Percentiles rank a stretch among this genome's conserved stretches.
These are phyloP conservation scores for Fusarium sp. DNA, from an alignment of 2,329 filamentous ascomycete species.

Conservation along the genomic window DNA sequence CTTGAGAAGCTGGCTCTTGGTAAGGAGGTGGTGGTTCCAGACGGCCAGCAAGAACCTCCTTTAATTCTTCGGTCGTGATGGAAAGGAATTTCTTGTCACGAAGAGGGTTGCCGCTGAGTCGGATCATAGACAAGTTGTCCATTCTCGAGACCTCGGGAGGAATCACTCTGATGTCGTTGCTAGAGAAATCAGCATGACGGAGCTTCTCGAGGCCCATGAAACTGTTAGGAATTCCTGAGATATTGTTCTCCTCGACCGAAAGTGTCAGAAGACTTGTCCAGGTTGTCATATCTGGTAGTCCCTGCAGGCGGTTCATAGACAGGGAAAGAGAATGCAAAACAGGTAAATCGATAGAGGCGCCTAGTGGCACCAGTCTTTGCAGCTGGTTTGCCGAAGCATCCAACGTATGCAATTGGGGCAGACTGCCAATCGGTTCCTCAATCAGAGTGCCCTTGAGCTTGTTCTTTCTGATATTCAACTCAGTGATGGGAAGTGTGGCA, in stretches of 20 bases:
- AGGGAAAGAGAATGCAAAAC: conserved; percentile 79
- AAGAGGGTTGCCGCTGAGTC: conserved; percentile 89
- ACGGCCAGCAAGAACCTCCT: conserved; percentile 76
- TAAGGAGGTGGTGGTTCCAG: conserved; percentile 68
- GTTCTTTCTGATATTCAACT: conserved; percentile 83
- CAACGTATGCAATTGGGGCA: conserved; percentile 77
- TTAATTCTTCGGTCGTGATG: conserved; percentile 84
- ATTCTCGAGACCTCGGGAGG: conserved; percentile 84
- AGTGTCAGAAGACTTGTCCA: conserved; percentile 82
- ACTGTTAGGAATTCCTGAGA: conserved; percentile 80
- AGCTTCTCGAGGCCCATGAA: conserved; percentile 76
- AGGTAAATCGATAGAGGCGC: conserved; percentile 71
- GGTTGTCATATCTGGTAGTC: conserved; percentile 77
- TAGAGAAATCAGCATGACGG: conserved; percentile 83
- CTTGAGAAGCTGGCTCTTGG: conserved; percentile 48
- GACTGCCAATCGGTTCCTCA: conserved; percentile 66
- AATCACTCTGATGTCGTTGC: conserved; percentile 83
- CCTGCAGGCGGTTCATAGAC: conserved; percentile 82
- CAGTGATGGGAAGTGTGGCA: conserved; percentile 75
- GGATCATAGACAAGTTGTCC: conserved; percentile 79
- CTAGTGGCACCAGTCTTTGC: conserved; percentile 61
- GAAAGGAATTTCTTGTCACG: conserved; percentile 87
- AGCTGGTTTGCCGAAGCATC: conserved; percentile 85
- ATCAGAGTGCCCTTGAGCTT: conserved; percentile 80
- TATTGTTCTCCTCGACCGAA: conserved; percentile 83